Evolutionary conservation across 768 basidiomycete species (phyloP), one percentile per base, ranked within the genome.

Genomic region (Boletus eberwhitei): DNA sequence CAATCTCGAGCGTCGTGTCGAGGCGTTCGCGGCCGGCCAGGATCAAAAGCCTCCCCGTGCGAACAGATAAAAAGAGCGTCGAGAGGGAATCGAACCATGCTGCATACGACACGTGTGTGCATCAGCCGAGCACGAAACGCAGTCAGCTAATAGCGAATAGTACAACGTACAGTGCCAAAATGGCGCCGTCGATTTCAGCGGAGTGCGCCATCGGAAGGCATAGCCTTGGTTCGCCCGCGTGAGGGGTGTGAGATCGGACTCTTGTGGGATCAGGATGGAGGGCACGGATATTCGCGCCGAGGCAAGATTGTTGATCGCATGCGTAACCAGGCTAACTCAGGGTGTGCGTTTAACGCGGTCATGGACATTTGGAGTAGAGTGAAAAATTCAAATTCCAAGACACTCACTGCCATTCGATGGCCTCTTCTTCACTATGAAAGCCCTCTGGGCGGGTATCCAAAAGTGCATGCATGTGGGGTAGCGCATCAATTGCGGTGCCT

Each of bases 381-480:
- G 21, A 19, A 1, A 12, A 16, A 1, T 8, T 16, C 26, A 57
- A 29, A 4, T 22, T n/a, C 21, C 8, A 19, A 31, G 22, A 24
- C 9, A 78, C 94, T 65, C 71, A 98, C 94, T 98, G 96, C 97
- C 97, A 99, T 55, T 91, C 86, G 39, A 99, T 84, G 0, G 89
- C 94, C 49, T 88, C 88, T 66, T 95, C 89, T 8, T 87, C 73
- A 41, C 82, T 89, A 50, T 83, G 81, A 68, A 98, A 99, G 0
- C 88, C 87, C 45, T 85, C 86, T 8, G 96, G 97, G 12, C 94
- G 83, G 26, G 86, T 82, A 53, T 89, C 87, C 31, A 99, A 79
- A 35, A 98, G 82, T 39, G 78, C 84, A 55, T 90, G 85, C 97
- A 99, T 99, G 61, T 90, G 83, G 0, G 93, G 91, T 13, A 99